These are phyloP conservation scores for Chaetomidium leptoderma DNA, from an alignment of 495 filamentous ascomycete genomes.

Conservation along the genomic window DNA sequence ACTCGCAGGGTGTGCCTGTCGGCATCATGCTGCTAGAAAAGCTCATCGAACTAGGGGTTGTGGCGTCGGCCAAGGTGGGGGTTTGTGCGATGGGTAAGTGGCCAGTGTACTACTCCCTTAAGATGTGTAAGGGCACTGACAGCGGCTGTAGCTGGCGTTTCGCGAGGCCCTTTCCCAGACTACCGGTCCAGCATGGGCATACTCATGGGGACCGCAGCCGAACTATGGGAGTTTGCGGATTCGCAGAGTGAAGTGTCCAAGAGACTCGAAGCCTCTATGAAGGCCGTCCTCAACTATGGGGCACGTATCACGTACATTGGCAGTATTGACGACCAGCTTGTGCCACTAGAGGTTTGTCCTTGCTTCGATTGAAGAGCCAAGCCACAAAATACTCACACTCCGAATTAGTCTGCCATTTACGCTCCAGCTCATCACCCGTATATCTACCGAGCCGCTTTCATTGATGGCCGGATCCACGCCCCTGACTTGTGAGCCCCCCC, in stretches of 20 bases:
- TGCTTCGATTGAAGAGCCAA: background rate
- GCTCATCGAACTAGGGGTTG: constrained; percentile 72
- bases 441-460: constrained; percentile 88
- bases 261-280: constrained; percentile 71
- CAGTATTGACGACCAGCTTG: constrained; percentile 94
- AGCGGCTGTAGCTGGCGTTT: constrained; percentile 66
- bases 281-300: constrained; percentile 67
- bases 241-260: constrained; percentile 75
- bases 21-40: constrained; percentile 90
- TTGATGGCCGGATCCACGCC: constrained; percentile 87
- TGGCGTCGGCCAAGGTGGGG: constrained; percentile 65
- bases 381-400: constrained; percentile 1
- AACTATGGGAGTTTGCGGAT: constrained; percentile 87
- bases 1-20: constrained; percentile 94
- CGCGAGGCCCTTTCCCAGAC: constrained; percentile 83
- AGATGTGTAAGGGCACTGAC: constrained; percentile 1
- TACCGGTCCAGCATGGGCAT: constrained; percentile 71
- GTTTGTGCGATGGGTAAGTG: constrained; percentile 73
- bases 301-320: constrained; percentile 80
- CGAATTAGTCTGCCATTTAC: constrained; percentile 72
- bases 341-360: constrained; percentile 70
- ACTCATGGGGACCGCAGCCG: constrained; percentile 80
- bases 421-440: constrained; percentile 80
- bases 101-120: background rate
- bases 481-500: constrained; percentile 68